These are phyloP conservation scores for Chalciporus sp. DNA, from an alignment of 1,284 basidiomycete species.

Conservation along the genomic window DNA sequence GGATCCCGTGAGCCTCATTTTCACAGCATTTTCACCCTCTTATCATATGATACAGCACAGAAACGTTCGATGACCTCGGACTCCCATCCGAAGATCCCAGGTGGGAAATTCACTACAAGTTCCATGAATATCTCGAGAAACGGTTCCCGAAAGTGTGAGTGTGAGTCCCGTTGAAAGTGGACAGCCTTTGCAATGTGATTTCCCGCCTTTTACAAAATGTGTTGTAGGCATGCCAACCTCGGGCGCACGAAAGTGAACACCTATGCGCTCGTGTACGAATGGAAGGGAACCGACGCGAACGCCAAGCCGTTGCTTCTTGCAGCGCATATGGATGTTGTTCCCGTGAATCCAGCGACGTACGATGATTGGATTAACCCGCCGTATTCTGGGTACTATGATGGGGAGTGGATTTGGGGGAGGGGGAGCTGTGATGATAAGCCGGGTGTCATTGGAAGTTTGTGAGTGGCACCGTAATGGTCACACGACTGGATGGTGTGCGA, in stretches of 20 bases:
- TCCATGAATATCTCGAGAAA: constrained; percentile 45
- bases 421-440: constrained; percentile 67
- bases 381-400: constrained; percentile 52
- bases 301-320: constrained; percentile 64
- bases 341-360: constrained; percentile 54
- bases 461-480: constrained; percentile 16
- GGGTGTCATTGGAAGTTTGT: constrained; percentile 60
- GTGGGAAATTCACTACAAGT: constrained; percentile 44
- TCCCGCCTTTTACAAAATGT: background rate
- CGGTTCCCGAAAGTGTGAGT: constrained; percentile 45
- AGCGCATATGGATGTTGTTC: constrained; percentile 66
- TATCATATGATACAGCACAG: constrained; percentile 27
- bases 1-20: constrained; percentile 42
- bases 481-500: background rate
- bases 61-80: constrained; percentile 44
- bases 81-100: constrained; percentile 45
- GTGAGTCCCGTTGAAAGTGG: constrained; percentile 6
- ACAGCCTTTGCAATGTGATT: background rate
- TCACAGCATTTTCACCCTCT: background rate
- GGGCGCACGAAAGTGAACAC: constrained; percentile 57
- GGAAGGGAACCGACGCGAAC: constrained; percentile 52
- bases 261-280: constrained; percentile 63
- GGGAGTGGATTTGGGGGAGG: constrained; percentile 60
- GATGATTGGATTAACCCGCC: constrained; percentile 56
- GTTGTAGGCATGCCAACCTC: constrained; percentile 47